Conservation (phyloP, 805 yeast species). For the Candida sanyiensis region DNA sequence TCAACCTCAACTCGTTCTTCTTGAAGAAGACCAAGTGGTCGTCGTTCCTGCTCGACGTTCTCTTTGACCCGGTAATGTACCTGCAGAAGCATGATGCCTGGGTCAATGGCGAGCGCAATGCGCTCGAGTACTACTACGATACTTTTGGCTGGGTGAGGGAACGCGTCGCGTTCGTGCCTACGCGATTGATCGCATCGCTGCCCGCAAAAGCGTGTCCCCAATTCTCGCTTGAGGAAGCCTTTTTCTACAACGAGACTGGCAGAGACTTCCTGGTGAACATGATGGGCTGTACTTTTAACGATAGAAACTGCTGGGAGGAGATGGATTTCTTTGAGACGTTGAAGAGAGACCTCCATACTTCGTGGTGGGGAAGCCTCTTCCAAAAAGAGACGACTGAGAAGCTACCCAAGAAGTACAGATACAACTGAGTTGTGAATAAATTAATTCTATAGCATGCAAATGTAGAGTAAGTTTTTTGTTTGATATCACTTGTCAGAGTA, state of each 20-base stretch:
- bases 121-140: conserved; percentile 33
- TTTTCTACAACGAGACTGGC: conserved; percentile 32
- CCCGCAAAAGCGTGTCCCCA: conserved; percentile 34
- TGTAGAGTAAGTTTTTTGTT: too few species aligned
- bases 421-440: not conserved
- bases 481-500: too few species aligned
- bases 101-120: conserved; percentile 34
- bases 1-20: conserved; percentile 36
- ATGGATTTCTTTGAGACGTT: conserved; percentile 32
- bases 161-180: conserved; percentile 35
- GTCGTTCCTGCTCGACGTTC: conserved; percentile 30
- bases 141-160: conserved; percentile 37
- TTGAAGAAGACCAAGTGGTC: conserved; percentile 36
- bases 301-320: conserved; percentile 36
- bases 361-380: conserved; percentile 22
- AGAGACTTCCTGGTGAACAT: conserved; percentile 35
- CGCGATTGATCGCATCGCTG: conserved; percentile 32
- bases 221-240: conserved; percentile 25
- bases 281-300: conserved; percentile 33
- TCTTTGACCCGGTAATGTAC: conserved; percentile 39
- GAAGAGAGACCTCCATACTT: conserved; percentile 29
- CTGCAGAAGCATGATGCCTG: conserved; percentile 36
- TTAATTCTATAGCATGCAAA: too few species aligned
- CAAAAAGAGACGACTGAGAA: not conserved
- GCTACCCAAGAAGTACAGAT: not conserved